Base-by-base conservation (phyloP, 2,329 filamentous ascomycete genomes). In the Colletotrichum sp. region DNA sequence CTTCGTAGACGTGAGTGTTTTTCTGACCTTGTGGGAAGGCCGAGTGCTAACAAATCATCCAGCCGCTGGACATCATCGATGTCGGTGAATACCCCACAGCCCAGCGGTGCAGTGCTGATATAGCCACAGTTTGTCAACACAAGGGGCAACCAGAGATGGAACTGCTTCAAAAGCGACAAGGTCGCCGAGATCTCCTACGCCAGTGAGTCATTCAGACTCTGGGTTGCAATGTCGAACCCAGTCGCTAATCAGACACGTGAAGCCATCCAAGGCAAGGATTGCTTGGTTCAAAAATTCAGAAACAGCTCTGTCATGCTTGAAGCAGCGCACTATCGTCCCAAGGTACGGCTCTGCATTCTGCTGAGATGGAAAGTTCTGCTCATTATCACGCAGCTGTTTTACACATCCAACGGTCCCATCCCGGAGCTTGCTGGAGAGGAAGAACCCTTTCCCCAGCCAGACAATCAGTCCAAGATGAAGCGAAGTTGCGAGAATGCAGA, bases 281-380 rank as follows among this genome's bases (percentile, higher is more conserved):
- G 95, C 77, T 89, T 98, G 0, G 92, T 98, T 8, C 94, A 97
- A 83, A 98, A 98, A 82, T 99, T 99, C 81, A 93, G 97, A 43
- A 99, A 99, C 86, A 98, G 95, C 52, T 96, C 95, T 0, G 96
- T 99, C 34, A 98, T 98, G 95, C 88, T 96, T 1, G 96, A 98
- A 84, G 91, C 92, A 13, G 88, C 92, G 1, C 92, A 94, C 68
- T 98, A 95, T 80, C 93, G 95, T 1, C 97, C 97, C 1, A 97
- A 97, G 89, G 94, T 96, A 83, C 78, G 68, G 18, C n/a, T 24
- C 56, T 18, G 26, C 4, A 28, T 43, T 28, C 21, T 16, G 5
- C 24, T 28, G 4, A 32, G 2, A n/a, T n/a, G 7, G 16, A 21
- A 18, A 13, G 9, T 12, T 16, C 24, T 64, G 21, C 69, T 78